Evolutionary conservation across 495 filamentous ascomycete species (phyloP).

Genomic region (Xylaria acuta): DNA sequence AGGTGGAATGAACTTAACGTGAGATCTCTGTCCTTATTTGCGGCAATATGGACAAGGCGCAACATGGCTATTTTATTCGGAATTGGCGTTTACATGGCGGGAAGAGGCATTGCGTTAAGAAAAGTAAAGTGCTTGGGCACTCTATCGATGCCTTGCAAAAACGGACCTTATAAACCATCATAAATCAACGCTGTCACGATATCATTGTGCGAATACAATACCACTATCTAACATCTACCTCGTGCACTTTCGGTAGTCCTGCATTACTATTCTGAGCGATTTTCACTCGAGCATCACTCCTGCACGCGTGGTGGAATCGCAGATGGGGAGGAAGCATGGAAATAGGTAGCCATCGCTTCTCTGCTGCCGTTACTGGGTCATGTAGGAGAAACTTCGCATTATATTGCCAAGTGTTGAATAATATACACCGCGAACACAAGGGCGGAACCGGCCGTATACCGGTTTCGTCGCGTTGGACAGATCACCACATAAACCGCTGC

Average conservation of each 20-base stretch:
- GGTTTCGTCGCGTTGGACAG: background rate
- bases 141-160: constrained; percentile 1
- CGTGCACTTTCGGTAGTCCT: background rate
- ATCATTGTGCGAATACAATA: constrained; percentile 6
- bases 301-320: background rate
- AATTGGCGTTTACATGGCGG: constrained; percentile 16
- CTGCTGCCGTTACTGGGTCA: background rate
- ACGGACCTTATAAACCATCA: constrained; percentile 13
- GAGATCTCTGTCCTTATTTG: background rate
- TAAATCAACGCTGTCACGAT: constrained; percentile 14
- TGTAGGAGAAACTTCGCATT: background rate
- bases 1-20: background rate
- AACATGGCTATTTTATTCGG: background rate
- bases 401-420: background rate
- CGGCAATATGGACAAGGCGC: constrained; percentile 21
- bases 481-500: constrained; percentile 93
- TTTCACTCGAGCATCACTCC: background rate
- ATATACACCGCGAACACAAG: background rate
- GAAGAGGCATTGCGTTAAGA: constrained; percentile 19
- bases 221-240: background rate
- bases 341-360: background rate
- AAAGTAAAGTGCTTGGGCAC: constrained; percentile 10
- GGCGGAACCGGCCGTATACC: background rate
- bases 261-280: too few species aligned
- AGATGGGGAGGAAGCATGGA: background rate